phyloP scores from a whole-genome alignment of 176 grass and related monocot genomes.

The Echinochloa phyllopogon region DNA sequence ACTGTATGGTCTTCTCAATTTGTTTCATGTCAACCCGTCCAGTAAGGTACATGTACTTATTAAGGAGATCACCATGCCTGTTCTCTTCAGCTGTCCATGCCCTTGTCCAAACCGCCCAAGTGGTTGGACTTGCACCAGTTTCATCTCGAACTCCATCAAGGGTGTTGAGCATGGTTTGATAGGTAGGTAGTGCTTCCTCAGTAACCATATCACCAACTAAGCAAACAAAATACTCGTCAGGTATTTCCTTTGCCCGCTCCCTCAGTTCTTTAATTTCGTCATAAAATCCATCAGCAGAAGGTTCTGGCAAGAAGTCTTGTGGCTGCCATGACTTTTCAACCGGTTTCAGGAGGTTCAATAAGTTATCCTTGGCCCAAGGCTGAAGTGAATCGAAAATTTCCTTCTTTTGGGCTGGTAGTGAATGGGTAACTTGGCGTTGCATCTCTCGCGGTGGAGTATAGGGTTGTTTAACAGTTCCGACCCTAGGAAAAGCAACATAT shows the following conservation, averaged over 20 bases:
- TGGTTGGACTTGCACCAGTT: conserved; percentile 69
- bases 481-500: conserved; percentile 42
- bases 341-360: conserved; percentile 68
- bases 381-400: conserved; percentile 76
- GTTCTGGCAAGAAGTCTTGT: conserved; percentile 70
- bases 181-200: conserved; percentile 78
- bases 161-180: conserved; percentile 80
- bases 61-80: conserved; percentile 75
- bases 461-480: conserved; percentile 57
- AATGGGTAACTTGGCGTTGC: conserved; percentile 67
- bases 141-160: conserved; percentile 71
- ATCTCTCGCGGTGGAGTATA: conserved; percentile 63
- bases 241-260: conserved; percentile 69
- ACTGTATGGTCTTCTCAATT: conserved; percentile 83
- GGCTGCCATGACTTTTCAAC: conserved; percentile 80
- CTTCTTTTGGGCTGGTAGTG: conserved; percentile 54
- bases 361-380: conserved; percentile 60
- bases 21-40: conserved; percentile 78
- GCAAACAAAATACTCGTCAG: conserved; percentile 83
- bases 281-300: conserved; percentile 67
- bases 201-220: conserved; percentile 85
- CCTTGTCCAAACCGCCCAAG: conserved; percentile 78
- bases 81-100: conserved; percentile 86
- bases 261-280: conserved; percentile 72
- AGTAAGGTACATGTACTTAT: conserved; percentile 76